These are phyloP conservation scores for Asterella californica DNA, from an alignment of 225 moss, liverwort and hornwort species.

Conservation along the genomic window DNA sequence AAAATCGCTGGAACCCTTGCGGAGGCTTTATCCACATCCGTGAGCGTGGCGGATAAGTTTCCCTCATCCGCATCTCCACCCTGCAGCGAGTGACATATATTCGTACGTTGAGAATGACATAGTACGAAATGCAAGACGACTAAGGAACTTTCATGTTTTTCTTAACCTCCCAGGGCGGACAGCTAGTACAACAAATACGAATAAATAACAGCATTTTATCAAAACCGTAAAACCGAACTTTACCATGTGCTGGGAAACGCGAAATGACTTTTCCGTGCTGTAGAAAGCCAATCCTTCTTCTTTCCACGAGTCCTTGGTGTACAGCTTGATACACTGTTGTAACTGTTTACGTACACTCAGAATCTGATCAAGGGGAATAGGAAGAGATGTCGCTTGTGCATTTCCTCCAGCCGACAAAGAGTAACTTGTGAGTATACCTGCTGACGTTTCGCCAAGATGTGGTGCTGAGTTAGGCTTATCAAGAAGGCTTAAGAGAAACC, in stretches of 20 bases:
- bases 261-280: slow-evolving; percentile 38
- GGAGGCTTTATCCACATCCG: slow-evolving; percentile 87
- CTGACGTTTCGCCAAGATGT: slow-evolving; percentile 16
- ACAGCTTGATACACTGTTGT: slow-evolving; percentile 77
- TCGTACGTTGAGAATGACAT: no score
- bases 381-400: slow-evolving; percentile 46
- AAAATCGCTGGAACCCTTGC: slow-evolving; percentile 88
- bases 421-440: slow-evolving; percentile 3
- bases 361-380: slow-evolving; percentile 75
- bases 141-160: neutral
- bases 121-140: neutral
- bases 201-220: neutral
- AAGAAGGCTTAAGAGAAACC: slow-evolving; percentile 84
- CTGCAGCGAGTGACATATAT: slow-evolving; percentile 33
- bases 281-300: slow-evolving; percentile 59
- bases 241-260: slow-evolving; percentile 43
- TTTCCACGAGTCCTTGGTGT: slow-evolving; percentile 51
- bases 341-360: slow-evolving; percentile 84
- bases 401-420: slow-evolving; percentile 14
- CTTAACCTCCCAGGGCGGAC: neutral
- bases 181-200: neutral
- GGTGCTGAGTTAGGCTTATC: slow-evolving; percentile 56
- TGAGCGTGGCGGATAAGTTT: slow-evolving; percentile 63
- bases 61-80: slow-evolving; percentile 57
- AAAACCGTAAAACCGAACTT: neutral